Conservation (phyloP, 2,329 filamentous ascomycete genomes). For the Microthyrium microscopicum region DNA sequence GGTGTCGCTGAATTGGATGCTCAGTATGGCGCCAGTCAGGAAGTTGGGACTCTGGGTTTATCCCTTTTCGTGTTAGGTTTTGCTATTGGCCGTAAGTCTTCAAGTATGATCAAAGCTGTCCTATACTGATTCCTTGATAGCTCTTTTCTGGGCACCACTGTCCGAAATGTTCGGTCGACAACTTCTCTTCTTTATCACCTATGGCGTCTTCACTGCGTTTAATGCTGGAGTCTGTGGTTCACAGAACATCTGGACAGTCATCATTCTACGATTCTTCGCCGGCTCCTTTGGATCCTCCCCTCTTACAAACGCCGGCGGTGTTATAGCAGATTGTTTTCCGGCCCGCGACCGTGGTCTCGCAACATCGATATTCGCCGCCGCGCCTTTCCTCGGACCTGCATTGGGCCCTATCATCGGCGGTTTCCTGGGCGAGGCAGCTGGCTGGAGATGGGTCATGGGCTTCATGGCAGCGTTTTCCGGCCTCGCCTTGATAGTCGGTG, state of each 20-base stretch:
- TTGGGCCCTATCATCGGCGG: conserved; percentile 51
- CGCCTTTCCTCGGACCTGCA: conserved; percentile 49
- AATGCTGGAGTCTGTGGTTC: conserved; percentile 42
- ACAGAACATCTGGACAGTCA: conserved; percentile 39
- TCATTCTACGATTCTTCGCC: conserved; percentile 52
- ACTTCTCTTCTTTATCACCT: conserved; percentile 42
- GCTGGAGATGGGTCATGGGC: conserved; percentile 55
- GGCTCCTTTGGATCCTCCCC: conserved; percentile 45
- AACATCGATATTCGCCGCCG: conserved; percentile 46
- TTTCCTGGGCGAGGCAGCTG: conserved; percentile 45
- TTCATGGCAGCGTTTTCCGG: conserved; percentile 34
- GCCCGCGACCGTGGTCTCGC: conserved; percentile 39
- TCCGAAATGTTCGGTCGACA: conserved; percentile 20
- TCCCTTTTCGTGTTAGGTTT: conserved; percentile 28
- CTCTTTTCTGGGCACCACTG: conserved; percentile 15
- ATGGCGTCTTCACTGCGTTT: conserved; percentile 42
- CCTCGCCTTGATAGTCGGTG: conserved; percentile 24
- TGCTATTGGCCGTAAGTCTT: conserved; percentile 20
- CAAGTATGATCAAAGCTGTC: not conserved
- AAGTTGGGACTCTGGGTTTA: conserved; percentile 24
- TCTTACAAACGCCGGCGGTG: conserved; percentile 44
- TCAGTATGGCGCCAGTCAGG: conserved; percentile 23
- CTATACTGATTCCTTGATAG: not conserved
- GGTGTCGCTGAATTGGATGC: conserved; percentile 21
- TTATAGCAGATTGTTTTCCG: conserved; percentile 45